Percentiles rank a stretch among this genome's conserved stretches.
phyloP scores from a whole-genome alignment of 2,329 filamentous ascomycete genomes.

The Thelonectria discophora region DNA sequence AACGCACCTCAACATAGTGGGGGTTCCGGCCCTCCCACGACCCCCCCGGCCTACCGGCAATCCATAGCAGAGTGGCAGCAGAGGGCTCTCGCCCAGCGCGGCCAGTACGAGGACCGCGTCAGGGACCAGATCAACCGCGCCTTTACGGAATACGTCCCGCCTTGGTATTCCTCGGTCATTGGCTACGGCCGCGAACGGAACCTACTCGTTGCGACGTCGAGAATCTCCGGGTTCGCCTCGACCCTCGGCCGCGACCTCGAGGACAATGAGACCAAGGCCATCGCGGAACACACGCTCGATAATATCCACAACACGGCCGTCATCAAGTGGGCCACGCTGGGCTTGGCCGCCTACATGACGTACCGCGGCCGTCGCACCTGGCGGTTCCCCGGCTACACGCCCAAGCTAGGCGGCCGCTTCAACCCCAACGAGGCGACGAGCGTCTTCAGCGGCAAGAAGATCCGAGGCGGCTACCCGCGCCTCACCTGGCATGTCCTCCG shows the following conservation, averaged over 20 bases:
- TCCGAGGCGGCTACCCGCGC: slow-evolving; percentile 37
- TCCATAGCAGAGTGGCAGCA: slow-evolving; percentile 47
- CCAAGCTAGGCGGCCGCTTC: slow-evolving; percentile 39
- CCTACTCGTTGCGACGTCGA: slow-evolving; percentile 42
- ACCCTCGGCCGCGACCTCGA: slow-evolving; percentile 45
- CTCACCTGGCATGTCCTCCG: slow-evolving; percentile 39
- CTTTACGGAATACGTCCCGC: slow-evolving; percentile 46
- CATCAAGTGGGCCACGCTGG: slow-evolving; percentile 41
- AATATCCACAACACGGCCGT: slow-evolving; percentile 45
- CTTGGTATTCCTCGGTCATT: slow-evolving; percentile 45
- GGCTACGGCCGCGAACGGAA: slow-evolving; percentile 42
- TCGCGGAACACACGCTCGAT: slow-evolving; percentile 47
- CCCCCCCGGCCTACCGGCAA: slow-evolving; percentile 39
- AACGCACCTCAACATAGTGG: slow-evolving; percentile 31
- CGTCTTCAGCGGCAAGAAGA: slow-evolving; percentile 41
- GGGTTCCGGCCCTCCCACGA: slow-evolving; percentile 21
- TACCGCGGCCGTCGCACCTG: slow-evolving; percentile 41
- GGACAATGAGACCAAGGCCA: slow-evolving; percentile 49
- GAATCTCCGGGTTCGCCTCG: slow-evolving; percentile 42
- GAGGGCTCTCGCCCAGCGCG: slow-evolving; percentile 40
- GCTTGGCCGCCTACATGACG: slow-evolving; percentile 41
- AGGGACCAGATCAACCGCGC: slow-evolving; percentile 45
- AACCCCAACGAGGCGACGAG: slow-evolving; percentile 42
- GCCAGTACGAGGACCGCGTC: slow-evolving; percentile 44
- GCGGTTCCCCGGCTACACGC: slow-evolving; percentile 44